These are phyloP conservation scores for Xylaria multiplex DNA, from an alignment of 2,329 filamentous ascomycete genomes.

Conservation along the genomic window DNA sequence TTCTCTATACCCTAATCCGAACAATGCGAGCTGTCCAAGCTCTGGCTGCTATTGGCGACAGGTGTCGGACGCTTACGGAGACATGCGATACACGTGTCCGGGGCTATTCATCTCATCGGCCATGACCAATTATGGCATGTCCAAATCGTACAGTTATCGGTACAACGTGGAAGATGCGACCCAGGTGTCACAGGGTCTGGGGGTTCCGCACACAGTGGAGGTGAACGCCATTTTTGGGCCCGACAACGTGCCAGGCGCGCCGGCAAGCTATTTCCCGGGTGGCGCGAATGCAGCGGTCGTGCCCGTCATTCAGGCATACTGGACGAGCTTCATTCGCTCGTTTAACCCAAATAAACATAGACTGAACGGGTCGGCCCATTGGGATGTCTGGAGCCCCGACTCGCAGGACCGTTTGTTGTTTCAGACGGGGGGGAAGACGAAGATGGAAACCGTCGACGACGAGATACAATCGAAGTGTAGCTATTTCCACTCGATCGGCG, in stretches of 20 bases:
- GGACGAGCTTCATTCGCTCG: constrained; percentile 75
- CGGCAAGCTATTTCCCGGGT: constrained; percentile 64
- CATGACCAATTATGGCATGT: constrained; percentile 42
- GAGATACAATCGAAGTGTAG: constrained; percentile 56
- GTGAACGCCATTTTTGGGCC: constrained; percentile 74
- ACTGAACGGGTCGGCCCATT: constrained; percentile 39
- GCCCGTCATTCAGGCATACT: constrained; percentile 73
- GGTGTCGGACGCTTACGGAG: constrained; percentile 67
- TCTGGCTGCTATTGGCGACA: constrained; percentile 68
- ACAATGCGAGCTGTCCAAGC: constrained; percentile 57
- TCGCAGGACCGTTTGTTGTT: constrained; percentile 54
- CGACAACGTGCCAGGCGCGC: constrained; percentile 59
- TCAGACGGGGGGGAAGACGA: constrained; percentile 53
- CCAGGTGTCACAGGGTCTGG: constrained; percentile 63
- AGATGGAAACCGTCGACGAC: constrained; percentile 57
- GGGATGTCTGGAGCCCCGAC: constrained; percentile 42
- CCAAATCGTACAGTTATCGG: constrained; percentile 72
- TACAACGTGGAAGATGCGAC: constrained; percentile 72
- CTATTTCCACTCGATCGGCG: constrained; percentile 61
- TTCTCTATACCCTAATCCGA: constrained; percentile 63
- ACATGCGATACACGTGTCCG: constrained; percentile 73
- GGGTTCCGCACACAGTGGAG: constrained; percentile 75
- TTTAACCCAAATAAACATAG: constrained; percentile 69
- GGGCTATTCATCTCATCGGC: constrained; percentile 64
- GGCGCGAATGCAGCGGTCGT: constrained; percentile 67